Evolutionary conservation across 352 stramenopile genomes (phyloP).

Genomic region (Phytophthora multivora): DNA sequence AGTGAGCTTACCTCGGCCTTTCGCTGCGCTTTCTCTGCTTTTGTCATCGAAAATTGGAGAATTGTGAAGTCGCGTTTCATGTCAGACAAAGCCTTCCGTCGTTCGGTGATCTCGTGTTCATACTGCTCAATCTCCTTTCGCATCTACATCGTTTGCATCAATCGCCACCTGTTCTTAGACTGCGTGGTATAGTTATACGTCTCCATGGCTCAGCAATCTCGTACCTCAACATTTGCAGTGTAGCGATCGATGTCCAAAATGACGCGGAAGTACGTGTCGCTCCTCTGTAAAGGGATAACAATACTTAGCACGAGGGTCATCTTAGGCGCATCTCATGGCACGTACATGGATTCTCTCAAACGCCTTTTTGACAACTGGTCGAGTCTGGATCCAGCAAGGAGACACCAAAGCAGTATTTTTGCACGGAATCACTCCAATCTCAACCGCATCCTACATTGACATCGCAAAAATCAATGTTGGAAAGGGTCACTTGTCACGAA

Average conservation of each 20-base stretch:
- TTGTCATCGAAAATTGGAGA: conserved; percentile 51
- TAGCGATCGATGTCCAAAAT: conserved; percentile 70
- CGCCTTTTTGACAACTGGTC: conserved; percentile 58
- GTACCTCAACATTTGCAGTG: conserved; percentile 58
- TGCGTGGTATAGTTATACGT: not conserved
- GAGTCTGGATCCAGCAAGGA: conserved; percentile 69
- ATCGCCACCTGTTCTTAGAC: not conserved
- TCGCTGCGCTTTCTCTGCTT: conserved; percentile 47
- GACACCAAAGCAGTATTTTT: conserved; percentile 50
- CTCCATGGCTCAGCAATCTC: not conserved
- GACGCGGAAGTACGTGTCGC: conserved; percentile 58
- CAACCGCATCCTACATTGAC: conserved; percentile 48
- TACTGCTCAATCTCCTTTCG: conserved; percentile 64
- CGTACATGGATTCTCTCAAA: conserved; percentile 71
- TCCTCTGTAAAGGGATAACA: conserved; percentile 37
- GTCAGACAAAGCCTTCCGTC: conserved; percentile 30
- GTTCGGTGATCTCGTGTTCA: conserved; percentile 59
- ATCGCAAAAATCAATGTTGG: not conserved
- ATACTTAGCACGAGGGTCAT: conserved; percentile 4
- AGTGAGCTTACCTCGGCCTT: conserved; percentile 56
- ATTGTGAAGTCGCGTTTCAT: conserved; percentile 56
- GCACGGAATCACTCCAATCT: conserved; percentile 76
- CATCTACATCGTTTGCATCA: conserved; percentile 33
- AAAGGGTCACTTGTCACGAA: not conserved
- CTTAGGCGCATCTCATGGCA: not conserved